Evolutionary conservation across 2,329 filamentous ascomycete species (phyloP).

Genomic region (Tolypocladium tundrense): DNA sequence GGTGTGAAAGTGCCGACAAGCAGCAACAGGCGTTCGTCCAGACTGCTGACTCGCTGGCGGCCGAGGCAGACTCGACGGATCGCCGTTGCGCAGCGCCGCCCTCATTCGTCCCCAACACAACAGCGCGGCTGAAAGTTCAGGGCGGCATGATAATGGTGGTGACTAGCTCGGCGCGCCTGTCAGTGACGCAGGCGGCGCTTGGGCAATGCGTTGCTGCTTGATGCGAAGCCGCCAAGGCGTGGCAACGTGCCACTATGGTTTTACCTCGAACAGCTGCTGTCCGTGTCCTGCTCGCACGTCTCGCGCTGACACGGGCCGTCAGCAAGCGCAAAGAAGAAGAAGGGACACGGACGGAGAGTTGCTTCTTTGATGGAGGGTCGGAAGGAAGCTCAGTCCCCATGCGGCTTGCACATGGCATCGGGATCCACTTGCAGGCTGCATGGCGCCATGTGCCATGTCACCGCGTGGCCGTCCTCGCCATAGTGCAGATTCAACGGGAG

Average conservation of each 20-base stretch:
- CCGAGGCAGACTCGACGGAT: not conserved
- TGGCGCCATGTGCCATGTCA: not conserved
- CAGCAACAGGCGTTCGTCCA: not conserved
- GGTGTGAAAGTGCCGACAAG: not conserved
- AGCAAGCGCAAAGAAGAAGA: not conserved
- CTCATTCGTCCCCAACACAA: constrained; percentile 1
- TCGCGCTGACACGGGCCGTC: not conserved
- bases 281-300: not conserved
- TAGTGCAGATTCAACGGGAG: not conserved
- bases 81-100: not conserved
- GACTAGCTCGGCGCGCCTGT: not conserved
- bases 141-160: not conserved
- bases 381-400: not conserved
- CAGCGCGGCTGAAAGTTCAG: constrained; percentile 8
- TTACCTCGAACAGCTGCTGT: not conserved
- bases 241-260: not conserved
- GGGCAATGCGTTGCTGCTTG: not conserved
- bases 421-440: not conserved
- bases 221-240: not conserved
- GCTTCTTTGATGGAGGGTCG: not conserved
- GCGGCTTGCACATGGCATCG: not conserved
- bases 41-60: not conserved
- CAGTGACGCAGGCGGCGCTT: not conserved
- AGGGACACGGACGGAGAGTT: not conserved
- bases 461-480: not conserved